Percentiles rank a stretch among this genome's conserved stretches.
These are phyloP conservation scores for Neurospora intermedia DNA, from an alignment of 495 filamentous ascomycete genomes.

Conservation along the genomic window DNA sequence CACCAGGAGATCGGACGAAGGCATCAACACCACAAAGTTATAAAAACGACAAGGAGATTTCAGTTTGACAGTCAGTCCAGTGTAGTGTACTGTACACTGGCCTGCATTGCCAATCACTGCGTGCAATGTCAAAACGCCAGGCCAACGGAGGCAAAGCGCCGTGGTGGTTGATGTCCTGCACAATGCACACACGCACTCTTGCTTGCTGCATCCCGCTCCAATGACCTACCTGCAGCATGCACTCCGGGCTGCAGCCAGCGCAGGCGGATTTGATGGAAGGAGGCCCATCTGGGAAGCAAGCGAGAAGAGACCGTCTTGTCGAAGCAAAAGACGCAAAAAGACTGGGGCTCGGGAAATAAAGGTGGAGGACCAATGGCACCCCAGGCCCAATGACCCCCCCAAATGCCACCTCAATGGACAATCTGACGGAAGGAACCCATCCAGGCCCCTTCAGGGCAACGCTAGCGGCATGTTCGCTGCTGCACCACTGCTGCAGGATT, in stretches of 20 bases:
- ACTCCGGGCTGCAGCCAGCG: not conserved
- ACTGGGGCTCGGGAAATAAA: not conserved
- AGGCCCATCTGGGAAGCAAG: not conserved
- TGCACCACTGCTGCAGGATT: not conserved
- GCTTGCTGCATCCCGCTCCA: not conserved
- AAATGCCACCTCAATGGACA: not conserved
- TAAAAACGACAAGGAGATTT: not conserved
- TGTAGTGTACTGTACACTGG: not conserved
- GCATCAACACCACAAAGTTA: not conserved
- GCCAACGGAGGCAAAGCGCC: not conserved
- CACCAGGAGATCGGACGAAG: not conserved
- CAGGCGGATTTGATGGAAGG: not conserved
- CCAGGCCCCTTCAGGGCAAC: not conserved
- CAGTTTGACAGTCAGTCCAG: not conserved
- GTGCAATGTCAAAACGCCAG: constrained; percentile 9
- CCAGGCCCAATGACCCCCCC: not conserved
- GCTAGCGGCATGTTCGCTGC: not conserved
- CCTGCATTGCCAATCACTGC: not conserved
- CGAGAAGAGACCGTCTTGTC: not conserved
- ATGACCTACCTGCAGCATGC: not conserved
- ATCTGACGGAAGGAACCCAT: not conserved
- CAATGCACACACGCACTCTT: not conserved
- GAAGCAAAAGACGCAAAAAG: not conserved
- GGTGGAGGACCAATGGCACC: not conserved
- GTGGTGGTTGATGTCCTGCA: not conserved